Conservation (phyloP, 1,139 yeast genomes). For the Lodderomyces orthopsilosis region DNA sequence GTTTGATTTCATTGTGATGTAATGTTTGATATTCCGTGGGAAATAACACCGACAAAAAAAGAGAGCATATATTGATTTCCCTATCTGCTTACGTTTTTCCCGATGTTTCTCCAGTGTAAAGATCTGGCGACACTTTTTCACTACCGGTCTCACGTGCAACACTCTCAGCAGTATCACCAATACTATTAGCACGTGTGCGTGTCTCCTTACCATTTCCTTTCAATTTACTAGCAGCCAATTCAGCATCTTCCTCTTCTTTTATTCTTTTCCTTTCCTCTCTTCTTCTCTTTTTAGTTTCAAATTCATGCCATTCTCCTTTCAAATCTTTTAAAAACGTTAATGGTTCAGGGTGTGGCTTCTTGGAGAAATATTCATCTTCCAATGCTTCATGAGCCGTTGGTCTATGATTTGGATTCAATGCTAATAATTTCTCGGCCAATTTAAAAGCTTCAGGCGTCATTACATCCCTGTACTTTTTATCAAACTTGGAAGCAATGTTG, state of each 20-base stretch:
- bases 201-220: constrained; percentile 1
- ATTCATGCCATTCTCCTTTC: constrained; percentile 94
- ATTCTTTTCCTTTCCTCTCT: constrained; percentile 53
- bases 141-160: background rate
- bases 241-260: constrained; percentile 30
- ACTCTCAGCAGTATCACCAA: background rate
- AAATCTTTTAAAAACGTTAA: constrained; percentile 52
- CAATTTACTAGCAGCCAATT: constrained; percentile 11
- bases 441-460: constrained; percentile 59
- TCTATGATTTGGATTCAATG: constrained; percentile 67
- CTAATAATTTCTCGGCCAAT: constrained; percentile 60
- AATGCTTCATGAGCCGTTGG: constrained; percentile 86
- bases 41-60: background rate
- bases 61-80: background rate
- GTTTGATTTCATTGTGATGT: background rate
- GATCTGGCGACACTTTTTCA: background rate
- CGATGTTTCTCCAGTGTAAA: background rate
- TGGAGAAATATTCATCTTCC: constrained; percentile 72
- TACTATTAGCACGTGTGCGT: constrained; percentile 1
- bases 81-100: background rate
- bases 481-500: constrained; percentile 47
- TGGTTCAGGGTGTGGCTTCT: constrained; percentile 64
- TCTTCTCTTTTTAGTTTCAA: constrained; percentile 85
- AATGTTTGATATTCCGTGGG: background rate
- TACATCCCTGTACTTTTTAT: constrained; percentile 41